A percentile compares a stretch with the other conserved stretches of the same genome.
phyloP scores from a whole-genome alignment of 495 filamentous ascomycete genomes.

The Lindgomyces ingoldianus region DNA sequence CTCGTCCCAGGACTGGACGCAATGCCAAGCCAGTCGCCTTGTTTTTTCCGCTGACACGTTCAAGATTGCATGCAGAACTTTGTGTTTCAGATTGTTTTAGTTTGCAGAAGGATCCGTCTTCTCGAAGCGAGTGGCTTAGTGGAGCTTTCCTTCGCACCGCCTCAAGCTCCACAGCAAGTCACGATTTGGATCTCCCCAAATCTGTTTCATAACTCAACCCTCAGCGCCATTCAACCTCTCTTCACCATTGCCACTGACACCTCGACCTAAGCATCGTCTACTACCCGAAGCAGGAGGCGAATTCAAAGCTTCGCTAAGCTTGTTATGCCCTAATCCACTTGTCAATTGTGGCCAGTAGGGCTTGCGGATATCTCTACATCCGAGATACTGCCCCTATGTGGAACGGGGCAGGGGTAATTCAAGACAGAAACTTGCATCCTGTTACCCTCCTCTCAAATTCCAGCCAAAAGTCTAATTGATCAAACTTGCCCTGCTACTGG shows the following conservation, averaged over 20 bases:
- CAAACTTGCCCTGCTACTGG: too few relatives aligned
- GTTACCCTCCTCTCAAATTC: too few relatives aligned
- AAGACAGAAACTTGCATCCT: too few relatives aligned
- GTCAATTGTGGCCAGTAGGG: background rate
- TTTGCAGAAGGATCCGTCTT: background rate
- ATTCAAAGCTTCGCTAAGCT: background rate
- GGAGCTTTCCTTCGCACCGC: background rate
- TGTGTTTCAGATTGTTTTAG: background rate
- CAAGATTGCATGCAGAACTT: background rate
- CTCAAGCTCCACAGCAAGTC: background rate
- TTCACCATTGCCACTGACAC: background rate
- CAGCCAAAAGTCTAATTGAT: too few relatives aligned
- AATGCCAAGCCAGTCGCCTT: background rate
- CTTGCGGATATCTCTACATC: background rate
- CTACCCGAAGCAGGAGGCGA: slow-evolving; percentile 11
- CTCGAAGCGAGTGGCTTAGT: slow-evolving; percentile 2
- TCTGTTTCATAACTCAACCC: background rate
- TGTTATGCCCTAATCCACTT: background rate
- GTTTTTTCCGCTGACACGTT: background rate
- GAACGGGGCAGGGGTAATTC: too few relatives aligned
- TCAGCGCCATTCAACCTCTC: background rate
- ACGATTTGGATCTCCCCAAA: background rate
- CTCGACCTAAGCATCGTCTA: slow-evolving; percentile 1
- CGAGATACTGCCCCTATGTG: too few relatives aligned
- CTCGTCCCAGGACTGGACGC: background rate